These are phyloP conservation scores for Pterula multifida DNA, from an alignment of 1,284 basidiomycete genomes.

Conservation along the genomic window DNA sequence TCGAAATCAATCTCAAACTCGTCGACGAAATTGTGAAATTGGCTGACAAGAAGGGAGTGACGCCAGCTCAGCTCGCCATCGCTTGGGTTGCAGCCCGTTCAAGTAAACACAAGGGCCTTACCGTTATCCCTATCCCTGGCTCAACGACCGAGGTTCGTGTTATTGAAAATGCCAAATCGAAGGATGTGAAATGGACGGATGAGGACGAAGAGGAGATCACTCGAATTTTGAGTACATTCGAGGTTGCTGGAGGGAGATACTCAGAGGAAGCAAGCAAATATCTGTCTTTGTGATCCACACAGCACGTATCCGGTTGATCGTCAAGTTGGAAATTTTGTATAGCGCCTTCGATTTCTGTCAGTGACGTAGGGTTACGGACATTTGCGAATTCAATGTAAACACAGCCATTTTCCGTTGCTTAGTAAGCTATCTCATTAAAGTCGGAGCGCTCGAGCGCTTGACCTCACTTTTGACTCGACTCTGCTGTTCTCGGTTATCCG, in stretches of 20 bases:
- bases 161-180: slow-evolving; percentile 6
- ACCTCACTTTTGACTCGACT: no score
- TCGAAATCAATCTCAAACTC: slow-evolving; percentile 40
- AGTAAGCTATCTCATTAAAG: no score
- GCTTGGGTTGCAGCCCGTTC: slow-evolving; percentile 32
- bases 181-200: background rate
- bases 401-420: no score
- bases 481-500: no score
- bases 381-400: no score
- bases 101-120: slow-evolving; percentile 19
- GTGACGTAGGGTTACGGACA: no score
- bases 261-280: background rate
- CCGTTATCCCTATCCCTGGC: slow-evolving; percentile 27
- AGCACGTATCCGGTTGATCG: no score
- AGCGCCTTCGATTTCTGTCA: no score
- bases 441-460: no score
- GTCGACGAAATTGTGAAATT: slow-evolving; percentile 33
- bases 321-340: no score
- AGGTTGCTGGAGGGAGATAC: background rate
- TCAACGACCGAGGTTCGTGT: slow-evolving; percentile 16
- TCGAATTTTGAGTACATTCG: background rate
- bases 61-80: slow-evolving; percentile 42
- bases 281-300: background rate
- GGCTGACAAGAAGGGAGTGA: slow-evolving; percentile 32
- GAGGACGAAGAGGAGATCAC: background rate